A percentile compares a stretch with the other conserved stretches of the same genome.
These are phyloP conservation scores for Aureobasidium zeae DNA, from an alignment of 2,329 filamentous ascomycete genomes.

Conservation along the genomic window DNA sequence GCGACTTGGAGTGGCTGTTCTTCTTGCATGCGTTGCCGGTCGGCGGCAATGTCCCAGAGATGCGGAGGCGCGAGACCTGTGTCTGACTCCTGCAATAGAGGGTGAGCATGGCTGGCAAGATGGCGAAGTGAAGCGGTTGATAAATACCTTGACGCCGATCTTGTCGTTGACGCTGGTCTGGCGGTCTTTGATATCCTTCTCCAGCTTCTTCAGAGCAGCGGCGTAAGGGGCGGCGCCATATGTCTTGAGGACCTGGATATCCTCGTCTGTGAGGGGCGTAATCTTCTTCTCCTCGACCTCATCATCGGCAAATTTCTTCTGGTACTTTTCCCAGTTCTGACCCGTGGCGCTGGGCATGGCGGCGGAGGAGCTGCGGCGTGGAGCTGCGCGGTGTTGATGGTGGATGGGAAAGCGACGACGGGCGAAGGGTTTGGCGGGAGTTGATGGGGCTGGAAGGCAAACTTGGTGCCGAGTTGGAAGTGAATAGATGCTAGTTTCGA, in stretches of 20 bases:
- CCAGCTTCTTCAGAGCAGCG: slow-evolving; percentile 86
- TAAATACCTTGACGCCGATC: slow-evolving; percentile 71
- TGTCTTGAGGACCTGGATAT: slow-evolving; percentile 98
- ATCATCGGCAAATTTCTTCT: slow-evolving; percentile 93
- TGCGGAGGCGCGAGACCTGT: slow-evolving; percentile 96
- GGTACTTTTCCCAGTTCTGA: slow-evolving; percentile 95
- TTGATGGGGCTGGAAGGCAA: background rate
- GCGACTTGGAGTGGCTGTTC: slow-evolving; percentile 97
- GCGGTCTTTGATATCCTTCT: slow-evolving; percentile 99
- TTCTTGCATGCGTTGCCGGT: slow-evolving; percentile 96
- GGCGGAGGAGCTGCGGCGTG: too few relatives aligned
- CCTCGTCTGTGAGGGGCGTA: slow-evolving; percentile 88
- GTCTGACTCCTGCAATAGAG: slow-evolving; percentile 74
- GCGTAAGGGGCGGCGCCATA: slow-evolving; percentile 92
- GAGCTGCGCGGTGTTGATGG: slow-evolving; percentile 9
- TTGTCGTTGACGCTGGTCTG: slow-evolving; percentile 98
- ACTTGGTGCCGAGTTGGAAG: background rate
- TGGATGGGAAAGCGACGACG: slow-evolving; percentile 12
- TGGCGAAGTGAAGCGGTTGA: background rate
- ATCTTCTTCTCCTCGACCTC: slow-evolving; percentile 99
- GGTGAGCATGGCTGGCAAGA: slow-evolving; percentile 11
- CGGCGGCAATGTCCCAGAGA: slow-evolving; percentile 96
- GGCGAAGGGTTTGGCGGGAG: too few relatives aligned
- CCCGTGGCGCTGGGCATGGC: slow-evolving; percentile 89
- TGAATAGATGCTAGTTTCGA: background rate